These are phyloP conservation scores for Didymella pomorum DNA, from an alignment of 2,329 filamentous ascomycete genomes.

Conservation along the genomic window DNA sequence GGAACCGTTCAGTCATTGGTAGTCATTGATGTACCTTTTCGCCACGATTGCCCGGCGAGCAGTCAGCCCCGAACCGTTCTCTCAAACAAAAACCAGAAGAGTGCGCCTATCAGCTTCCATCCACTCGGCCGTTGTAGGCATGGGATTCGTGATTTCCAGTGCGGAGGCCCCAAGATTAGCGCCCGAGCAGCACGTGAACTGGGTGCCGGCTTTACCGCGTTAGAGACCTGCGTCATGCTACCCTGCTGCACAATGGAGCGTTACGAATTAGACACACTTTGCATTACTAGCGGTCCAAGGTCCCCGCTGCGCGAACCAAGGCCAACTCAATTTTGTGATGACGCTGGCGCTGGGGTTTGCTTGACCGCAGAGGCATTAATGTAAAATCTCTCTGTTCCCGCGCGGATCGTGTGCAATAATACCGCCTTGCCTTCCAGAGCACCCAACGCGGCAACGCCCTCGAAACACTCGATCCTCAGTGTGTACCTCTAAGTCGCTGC, in stretches of 20 bases:
- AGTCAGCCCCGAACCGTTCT: constrained; percentile 2
- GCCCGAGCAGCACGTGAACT: constrained; percentile 18
- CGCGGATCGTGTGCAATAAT: constrained; percentile 5
- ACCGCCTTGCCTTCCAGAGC: constrained; percentile 8
- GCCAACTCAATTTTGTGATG: constrained; percentile 13
- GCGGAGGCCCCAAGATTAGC: constrained; percentile 20
- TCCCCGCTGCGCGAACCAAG: constrained; percentile 17
- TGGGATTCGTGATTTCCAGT: constrained; percentile 15
- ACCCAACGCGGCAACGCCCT: constrained; percentile 16
- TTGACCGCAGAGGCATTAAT: constrained; percentile 2
- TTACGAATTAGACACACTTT: constrained; percentile 18
- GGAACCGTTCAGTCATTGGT: constrained; percentile 4
- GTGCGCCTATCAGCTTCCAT: constrained; percentile 4
- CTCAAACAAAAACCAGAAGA: not conserved
- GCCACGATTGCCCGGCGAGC: constrained; percentile 9
- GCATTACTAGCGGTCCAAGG: constrained; percentile 16
- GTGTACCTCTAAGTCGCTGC: constrained; percentile 24
- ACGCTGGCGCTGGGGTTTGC: constrained; percentile 12
- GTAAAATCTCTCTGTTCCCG: constrained; percentile 15
- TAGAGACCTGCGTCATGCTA: constrained; percentile 18
- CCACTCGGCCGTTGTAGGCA: constrained; percentile 14
- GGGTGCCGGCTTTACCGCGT: constrained; percentile 16
- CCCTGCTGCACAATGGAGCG: constrained; percentile 16
- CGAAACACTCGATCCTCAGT: constrained; percentile 16
- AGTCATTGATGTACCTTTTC: constrained; percentile 6